Percentiles rank a stretch among this genome's conserved stretches.
These are phyloP conservation scores for Byssothecium circinans DNA, from an alignment of 2,329 filamentous ascomycete genomes.

Conservation along the genomic window DNA sequence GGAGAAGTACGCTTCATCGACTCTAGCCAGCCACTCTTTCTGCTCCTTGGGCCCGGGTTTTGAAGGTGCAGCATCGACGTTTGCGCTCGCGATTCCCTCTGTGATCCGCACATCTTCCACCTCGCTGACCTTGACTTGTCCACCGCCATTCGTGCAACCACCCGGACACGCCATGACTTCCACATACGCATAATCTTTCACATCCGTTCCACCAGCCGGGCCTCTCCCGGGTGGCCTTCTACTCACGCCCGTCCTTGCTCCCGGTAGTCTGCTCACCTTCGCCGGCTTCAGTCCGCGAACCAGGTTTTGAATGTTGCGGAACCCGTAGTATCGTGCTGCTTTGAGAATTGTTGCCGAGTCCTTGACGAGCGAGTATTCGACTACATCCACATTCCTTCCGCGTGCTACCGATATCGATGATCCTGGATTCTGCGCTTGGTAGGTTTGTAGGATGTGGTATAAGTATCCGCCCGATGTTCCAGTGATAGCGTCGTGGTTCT, in stretches of 20 bases:
- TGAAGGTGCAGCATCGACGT: slow-evolving; percentile 33
- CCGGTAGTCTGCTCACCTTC: slow-evolving; percentile 60
- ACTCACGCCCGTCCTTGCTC: slow-evolving; percentile 34
- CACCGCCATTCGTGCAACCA: slow-evolving; percentile 97
- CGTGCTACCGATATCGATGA: slow-evolving; percentile 70
- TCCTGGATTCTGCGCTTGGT: slow-evolving; percentile 70
- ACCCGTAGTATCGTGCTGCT: slow-evolving; percentile 86
- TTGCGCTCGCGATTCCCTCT: slow-evolving; percentile 33
- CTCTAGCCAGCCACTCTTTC: slow-evolving; percentile 63
- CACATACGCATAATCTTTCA: slow-evolving; percentile 83
- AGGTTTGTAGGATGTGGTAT: slow-evolving; percentile 76
- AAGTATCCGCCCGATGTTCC: slow-evolving; percentile 90
- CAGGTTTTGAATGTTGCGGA: slow-evolving; percentile 97
- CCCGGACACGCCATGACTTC: slow-evolving; percentile 99
- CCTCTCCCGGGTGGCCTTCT: slow-evolving; percentile 56
- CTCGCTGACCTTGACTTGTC: slow-evolving; percentile 90
- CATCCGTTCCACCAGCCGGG: slow-evolving; percentile 61
- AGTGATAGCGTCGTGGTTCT: slow-evolving; percentile 55
- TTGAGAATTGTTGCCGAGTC: slow-evolving; percentile 42
- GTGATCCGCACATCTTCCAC: slow-evolving; percentile 51
- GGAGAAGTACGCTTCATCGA: slow-evolving; percentile 81
- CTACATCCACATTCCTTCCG: slow-evolving; percentile 87
- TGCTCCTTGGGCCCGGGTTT: slow-evolving; percentile 77
- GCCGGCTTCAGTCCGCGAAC: slow-evolving; percentile 88
- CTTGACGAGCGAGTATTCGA: slow-evolving; percentile 75